phyloP scores from a whole-genome alignment of 345 rosid genomes.

The Gossypium anomalum region DNA sequence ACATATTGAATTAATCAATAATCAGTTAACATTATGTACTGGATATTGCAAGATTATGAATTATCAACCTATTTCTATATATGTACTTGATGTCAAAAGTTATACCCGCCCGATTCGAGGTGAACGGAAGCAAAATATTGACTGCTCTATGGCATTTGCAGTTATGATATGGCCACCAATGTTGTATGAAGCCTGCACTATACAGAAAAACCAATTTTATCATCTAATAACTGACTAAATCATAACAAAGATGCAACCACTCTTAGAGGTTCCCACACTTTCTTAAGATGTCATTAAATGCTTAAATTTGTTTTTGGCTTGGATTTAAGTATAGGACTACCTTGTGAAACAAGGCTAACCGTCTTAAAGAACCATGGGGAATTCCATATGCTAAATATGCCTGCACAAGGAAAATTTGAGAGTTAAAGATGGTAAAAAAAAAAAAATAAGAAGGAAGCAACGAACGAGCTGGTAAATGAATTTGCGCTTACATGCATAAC shows the following conservation, averaged over 20 bases:
- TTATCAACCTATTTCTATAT: neutral
- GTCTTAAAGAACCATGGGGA: constrained; percentile 61
- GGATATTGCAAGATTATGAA: neutral
- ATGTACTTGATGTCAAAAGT: neutral
- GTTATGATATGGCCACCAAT: constrained; percentile 72
- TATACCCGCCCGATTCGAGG: constrained; percentile 73
- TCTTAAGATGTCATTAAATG: neutral
- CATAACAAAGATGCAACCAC: neutral
- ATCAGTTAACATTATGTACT: neutral
- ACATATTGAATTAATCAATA: neutral
- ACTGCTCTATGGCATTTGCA: constrained; percentile 82
- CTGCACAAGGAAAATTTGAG: constrained; percentile 31
- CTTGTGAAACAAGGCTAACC: constrained; percentile 90
- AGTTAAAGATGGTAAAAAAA: constrained; percentile 2
- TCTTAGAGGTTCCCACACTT: neutral
- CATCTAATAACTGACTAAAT: neutral
- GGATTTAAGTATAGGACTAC: constrained; percentile 42
- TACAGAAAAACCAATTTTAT: constrained; percentile 29
- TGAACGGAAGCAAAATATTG: constrained; percentile 65
- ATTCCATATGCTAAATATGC: constrained; percentile 86
- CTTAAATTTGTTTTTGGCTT: neutral
- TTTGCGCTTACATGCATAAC: constrained; percentile 74
- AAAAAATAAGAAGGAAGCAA: neutral
- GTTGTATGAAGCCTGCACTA: constrained; percentile 91
- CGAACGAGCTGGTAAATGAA: neutral